Evolutionary conservation across 192 early-diverging fungal genomes (phyloP), one percentile per base, ranked within the genome.

Genomic region (Entophlyctis luteolus): DNA sequence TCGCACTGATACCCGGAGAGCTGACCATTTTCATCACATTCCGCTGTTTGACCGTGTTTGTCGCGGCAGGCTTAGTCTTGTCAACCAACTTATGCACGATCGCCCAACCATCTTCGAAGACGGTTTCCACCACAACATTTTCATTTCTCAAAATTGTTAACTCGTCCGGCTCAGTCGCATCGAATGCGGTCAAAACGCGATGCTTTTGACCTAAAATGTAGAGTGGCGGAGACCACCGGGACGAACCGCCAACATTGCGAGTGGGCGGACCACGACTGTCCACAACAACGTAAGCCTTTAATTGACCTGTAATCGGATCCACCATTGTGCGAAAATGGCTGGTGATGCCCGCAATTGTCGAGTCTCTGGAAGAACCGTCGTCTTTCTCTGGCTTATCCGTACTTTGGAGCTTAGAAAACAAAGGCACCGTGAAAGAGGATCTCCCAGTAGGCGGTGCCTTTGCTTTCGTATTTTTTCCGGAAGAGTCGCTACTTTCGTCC

Each of bases 91-190:
- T 63, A 25, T 63, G 31, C 45, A 63, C 62, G 2, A 63, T 29
- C 6, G 46, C 45, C 62, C 62, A 63, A 6, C 62, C 62, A 29
- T 63, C 62, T 34, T 63, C 62, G 14, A 63, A 63, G 14, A 63
- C 62, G n/a, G 23, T 31, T 33, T 63, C 62, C 4, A 63, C 62
- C 3, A 50, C 32, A 2, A 63, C 62, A 14, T 29, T 16, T 8
- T 63, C 36, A 14, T 48, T 33, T 18, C 62, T 14, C 10, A 32
- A 28, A 8, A 63, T 10, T 0, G 62, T 49, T 16, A 63, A 29
- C 33, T 63, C 62, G 33, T 63, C 62, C 27, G 45, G 62, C 10
- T 63, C 33, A 14, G 22, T 31, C 22, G 62, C 46, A 27, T 20
- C 34, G 33, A 29, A 63, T 18, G 29, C 45, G 22, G 62, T 63